phyloP scores from a whole-genome alignment of 2,329 filamentous ascomycete genomes.

The Emergomyces orientalis region DNA sequence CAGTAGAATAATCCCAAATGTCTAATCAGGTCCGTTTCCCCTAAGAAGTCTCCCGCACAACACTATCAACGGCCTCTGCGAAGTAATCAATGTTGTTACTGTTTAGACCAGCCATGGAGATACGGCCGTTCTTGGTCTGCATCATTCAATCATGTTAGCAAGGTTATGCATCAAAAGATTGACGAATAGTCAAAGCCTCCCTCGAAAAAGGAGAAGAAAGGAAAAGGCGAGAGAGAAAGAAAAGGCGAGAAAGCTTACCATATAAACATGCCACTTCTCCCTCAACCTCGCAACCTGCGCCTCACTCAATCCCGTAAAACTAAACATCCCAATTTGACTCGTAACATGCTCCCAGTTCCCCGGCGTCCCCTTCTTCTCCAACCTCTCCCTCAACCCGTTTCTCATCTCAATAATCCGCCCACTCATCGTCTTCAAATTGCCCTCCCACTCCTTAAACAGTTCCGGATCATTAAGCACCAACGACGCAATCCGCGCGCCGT shows the following conservation, averaged over 20 bases:
- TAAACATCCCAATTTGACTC: constrained; percentile 99
- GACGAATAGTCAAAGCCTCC: too few relatives aligned
- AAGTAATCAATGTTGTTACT: constrained; percentile 88
- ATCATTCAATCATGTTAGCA: constrained; percentile 2
- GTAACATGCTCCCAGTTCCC: constrained; percentile 96
- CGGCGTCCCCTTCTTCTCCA: constrained; percentile 77
- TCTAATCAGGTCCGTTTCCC: not conserved
- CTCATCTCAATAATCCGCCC: constrained; percentile 93
- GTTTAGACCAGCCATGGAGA: constrained; percentile 97
- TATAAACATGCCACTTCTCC: constrained; percentile 44
- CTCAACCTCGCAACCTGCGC: constrained; percentile 39
- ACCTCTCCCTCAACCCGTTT: constrained; percentile 61
- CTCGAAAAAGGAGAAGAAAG: not conserved
- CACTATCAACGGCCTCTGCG: constrained; percentile 77
- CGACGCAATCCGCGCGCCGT: constrained; percentile 81
- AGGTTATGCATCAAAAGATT: not conserved
- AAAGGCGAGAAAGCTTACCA: constrained; percentile 27
- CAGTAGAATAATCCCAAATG: not conserved
- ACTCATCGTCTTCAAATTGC: constrained; percentile 85
- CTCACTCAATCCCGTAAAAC: constrained; percentile 54
- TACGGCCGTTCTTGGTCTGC: constrained; percentile 87
- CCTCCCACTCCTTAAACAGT: constrained; percentile 86
- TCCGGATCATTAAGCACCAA: constrained; percentile 71
- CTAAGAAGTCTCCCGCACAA: constrained; percentile 47
- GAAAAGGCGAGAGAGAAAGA: not conserved